These are phyloP conservation scores for Melanogaster broomeanus DNA, from an alignment of 768 basidiomycete species.

Conservation along the genomic window DNA sequence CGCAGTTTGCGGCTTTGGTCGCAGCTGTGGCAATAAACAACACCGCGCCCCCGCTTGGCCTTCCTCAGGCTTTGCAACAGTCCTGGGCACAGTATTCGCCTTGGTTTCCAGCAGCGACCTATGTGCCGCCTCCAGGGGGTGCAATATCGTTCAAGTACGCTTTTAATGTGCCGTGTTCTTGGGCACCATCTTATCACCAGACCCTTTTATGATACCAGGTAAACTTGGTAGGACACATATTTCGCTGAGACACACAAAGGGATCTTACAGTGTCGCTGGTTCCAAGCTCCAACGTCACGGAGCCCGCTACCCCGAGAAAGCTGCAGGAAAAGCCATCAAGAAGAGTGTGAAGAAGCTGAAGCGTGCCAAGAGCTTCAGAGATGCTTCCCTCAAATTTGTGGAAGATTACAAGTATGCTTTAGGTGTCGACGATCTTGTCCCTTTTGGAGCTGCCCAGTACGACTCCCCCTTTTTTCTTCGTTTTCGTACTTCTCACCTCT, in stretches of 20 bases:
- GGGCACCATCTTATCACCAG: too few species aligned
- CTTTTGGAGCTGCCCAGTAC: conserved; percentile 63
- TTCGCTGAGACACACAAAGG: not conserved
- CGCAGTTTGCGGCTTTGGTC: too few species aligned
- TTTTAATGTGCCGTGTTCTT: too few species aligned
- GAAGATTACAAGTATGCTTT: conserved; percentile 53
- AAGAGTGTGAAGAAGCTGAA: conserved; percentile 53
- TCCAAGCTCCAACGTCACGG: conserved; percentile 71
- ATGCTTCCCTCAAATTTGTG: conserved; percentile 52
- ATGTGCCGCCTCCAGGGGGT: conserved; percentile 44
- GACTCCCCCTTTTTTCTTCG: conserved; percentile 24
- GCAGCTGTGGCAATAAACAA: not conserved
- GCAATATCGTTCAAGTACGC: conserved; percentile 51
- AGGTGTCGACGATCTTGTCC: conserved; percentile 54
- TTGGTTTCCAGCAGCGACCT: conserved; percentile 44
- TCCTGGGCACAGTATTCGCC: conserved; percentile 62
- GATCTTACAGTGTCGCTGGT: not conserved
- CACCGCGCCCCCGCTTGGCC: not conserved
- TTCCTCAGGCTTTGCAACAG: conserved; percentile 5
- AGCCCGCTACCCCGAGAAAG: conserved; percentile 65
- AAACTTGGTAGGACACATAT: not conserved
- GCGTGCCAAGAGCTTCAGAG: conserved; percentile 44
- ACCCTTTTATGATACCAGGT: not conserved
- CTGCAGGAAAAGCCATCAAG: conserved; percentile 42
- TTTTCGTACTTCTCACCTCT: not conserved